Evolutionary conservation across 106 monocot genomes (phyloP).

Genomic region (Xerophyta viscosa): DNA sequence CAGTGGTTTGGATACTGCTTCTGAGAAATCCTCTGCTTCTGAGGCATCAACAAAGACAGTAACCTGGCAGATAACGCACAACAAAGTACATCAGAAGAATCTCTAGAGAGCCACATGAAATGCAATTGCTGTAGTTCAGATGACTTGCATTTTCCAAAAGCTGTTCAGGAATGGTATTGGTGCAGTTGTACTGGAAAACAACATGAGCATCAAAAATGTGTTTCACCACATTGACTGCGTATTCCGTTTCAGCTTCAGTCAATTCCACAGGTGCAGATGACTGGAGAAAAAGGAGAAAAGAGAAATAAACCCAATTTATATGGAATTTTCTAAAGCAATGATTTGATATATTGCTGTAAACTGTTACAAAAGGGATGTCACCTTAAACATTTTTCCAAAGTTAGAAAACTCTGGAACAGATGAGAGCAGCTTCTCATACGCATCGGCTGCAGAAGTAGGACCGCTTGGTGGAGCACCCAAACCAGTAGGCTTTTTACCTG

Average conservation of each 20-base stretch:
- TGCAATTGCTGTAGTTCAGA: neutral
- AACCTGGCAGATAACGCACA: slow-evolving; percentile 38
- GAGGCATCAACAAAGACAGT: slow-evolving; percentile 85
- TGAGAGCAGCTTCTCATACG: slow-evolving; percentile 86
- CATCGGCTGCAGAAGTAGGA: slow-evolving; percentile 57
- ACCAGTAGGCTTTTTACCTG: slow-evolving; percentile 63
- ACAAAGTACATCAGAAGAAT: neutral
- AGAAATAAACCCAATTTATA: neutral
- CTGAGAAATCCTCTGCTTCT: slow-evolving; percentile 84
- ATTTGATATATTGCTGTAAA: no score
- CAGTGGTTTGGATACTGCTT: slow-evolving; percentile 65
- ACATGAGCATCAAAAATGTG: slow-evolving; percentile 78
- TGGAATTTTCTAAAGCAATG: neutral
- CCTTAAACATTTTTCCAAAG: slow-evolving; percentile 94
- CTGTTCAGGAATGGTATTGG: slow-evolving; percentile 92
- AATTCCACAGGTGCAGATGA: slow-evolving; percentile 92
- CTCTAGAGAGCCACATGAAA: neutral
- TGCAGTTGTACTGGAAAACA: slow-evolving; percentile 94
- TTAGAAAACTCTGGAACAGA: slow-evolving; percentile 77
- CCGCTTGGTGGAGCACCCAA: slow-evolving; percentile 43
- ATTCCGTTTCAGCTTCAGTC: slow-evolving; percentile 98
- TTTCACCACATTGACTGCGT: slow-evolving; percentile 91
- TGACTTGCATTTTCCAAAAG: slow-evolving; percentile 75
- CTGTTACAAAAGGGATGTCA: no score
- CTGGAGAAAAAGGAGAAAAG: slow-evolving; percentile 24